Conservation (phyloP, 306 rosid genomes). For the Vigna reflexopilosa region DNA sequence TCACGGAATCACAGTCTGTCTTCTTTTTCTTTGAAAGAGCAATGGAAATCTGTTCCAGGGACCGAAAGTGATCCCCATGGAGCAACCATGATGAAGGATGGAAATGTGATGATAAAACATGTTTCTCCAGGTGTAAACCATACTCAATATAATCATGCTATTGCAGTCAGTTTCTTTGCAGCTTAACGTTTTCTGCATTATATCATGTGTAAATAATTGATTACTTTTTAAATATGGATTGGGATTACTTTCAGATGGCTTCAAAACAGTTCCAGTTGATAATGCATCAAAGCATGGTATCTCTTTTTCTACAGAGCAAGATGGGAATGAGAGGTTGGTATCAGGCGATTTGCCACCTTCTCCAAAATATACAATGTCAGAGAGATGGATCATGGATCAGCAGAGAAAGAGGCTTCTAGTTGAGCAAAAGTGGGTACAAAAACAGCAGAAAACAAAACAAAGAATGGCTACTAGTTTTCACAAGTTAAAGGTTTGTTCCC, state of each 20-base stretch:
- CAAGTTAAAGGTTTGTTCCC: conserved; percentile 78
- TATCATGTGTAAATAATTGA: conserved; percentile 44
- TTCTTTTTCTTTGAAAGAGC: conserved; percentile 71
- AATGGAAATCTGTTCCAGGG: conserved; percentile 78
- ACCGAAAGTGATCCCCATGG: conserved; percentile 61
- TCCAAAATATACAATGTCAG: conserved; percentile 87
- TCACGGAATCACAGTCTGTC: conserved; percentile 58
- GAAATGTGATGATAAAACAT: conserved; percentile 57
- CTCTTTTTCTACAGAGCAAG: conserved; percentile 60
- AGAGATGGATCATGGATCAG: conserved; percentile 85
- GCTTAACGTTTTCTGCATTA: conserved; percentile 26
- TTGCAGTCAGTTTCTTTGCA: conserved; percentile 32
- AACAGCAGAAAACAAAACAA: conserved; percentile 81
- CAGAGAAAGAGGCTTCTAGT: conserved; percentile 73
- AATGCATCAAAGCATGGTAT: conserved; percentile 44
- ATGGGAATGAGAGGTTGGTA: conserved; percentile 56
- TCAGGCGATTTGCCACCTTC: conserved; percentile 59
- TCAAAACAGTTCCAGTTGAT: conserved; percentile 43
- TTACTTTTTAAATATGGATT: conserved; percentile 44
- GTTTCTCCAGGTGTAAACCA: conserved; percentile 66
- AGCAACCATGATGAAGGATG: conserved; percentile 60
- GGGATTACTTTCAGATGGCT: conserved; percentile 38
- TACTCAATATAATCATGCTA: conserved; percentile 18
- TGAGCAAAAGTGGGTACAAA: conserved; percentile 72
- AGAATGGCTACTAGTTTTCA: conserved; percentile 69